Evolutionary conservation across 495 filamentous ascomycete genomes (phyloP), one percentile per base, ranked within the genome.

Genomic region (Lepraria neglecta): DNA sequence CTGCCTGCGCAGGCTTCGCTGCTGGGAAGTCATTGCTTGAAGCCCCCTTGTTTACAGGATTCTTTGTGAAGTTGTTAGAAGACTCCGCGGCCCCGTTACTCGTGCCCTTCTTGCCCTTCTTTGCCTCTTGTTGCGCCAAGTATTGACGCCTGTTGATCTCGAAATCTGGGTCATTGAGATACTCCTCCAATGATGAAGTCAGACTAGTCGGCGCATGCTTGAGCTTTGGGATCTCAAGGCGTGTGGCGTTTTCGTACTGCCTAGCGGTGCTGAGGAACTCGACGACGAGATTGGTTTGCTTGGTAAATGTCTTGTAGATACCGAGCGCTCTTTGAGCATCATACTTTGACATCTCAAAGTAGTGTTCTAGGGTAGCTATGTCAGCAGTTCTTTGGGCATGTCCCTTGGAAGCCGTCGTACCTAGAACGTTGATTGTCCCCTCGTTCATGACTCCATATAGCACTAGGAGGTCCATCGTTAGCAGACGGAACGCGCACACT

Each of bases 381-480:
- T 56, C 11, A 67, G 48, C 50, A 31, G 14, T 10, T 30, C 7
- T 61, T 27, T 58, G 4, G 19, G 30, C 46, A 38, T 27, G 15
- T 38, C 12, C n/a, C 47, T 15, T 10, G 31, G 40, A 0, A 33
- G 51, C 31, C 50, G 4, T 60, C 81, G 65, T 80, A 94, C 94
- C 90, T 57, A 99, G 80, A 61, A 99, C 89, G 73, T 95, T 99
- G 75, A 99, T 97, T 65, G 95, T 92, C 27, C 88, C 94, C 75
- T 97, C 92, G 66, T 99, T 99, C 78, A 97, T 86, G 42, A 95
- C 89, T 64, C 94, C 89, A 73, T 95, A 99, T 46, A 99, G 78
- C 6, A 86, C 87, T 58, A 99, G 74, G 30, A 99, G 80, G 71
- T 99, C 94, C 67, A 94, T 78, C 11, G 95, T 94, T 45, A 99